These are phyloP conservation scores for Microdochium nivale DNA, from an alignment of 2,329 filamentous ascomycete genomes.

Conservation along the genomic window DNA sequence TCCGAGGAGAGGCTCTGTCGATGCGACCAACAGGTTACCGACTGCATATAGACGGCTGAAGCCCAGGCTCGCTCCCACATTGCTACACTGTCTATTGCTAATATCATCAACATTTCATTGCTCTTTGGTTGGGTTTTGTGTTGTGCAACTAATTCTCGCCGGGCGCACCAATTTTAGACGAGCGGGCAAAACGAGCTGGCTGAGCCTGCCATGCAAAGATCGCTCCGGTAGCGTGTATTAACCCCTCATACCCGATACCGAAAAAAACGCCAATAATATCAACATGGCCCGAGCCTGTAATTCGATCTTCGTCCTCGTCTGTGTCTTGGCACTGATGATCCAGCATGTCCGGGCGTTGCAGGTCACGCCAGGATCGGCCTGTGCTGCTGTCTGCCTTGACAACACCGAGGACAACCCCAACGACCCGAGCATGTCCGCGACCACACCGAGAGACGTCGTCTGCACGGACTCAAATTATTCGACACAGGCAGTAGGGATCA, in stretches of 20 bases:
- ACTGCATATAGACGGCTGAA: background rate
- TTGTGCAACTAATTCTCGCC: background rate
- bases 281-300: background rate
- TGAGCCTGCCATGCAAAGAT: background rate
- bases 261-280: background rate
- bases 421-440: conserved; percentile 28
- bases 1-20: background rate
- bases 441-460: conserved; percentile 36
- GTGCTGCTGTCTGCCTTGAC: conserved; percentile 38
- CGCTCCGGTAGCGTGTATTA: background rate
- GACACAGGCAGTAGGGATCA: conserved; percentile 26
- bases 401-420: conserved; percentile 20
- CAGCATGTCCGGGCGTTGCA: conserved; percentile 23
- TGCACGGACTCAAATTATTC: conserved; percentile 34
- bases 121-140: background rate
- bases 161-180: background rate
- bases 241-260: background rate
- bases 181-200: background rate
- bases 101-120: background rate
- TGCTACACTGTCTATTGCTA: no score
- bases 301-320: background rate
- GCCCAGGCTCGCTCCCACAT: background rate
- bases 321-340: conserved; percentile 9
- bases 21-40: background rate
- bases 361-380: conserved; percentile 42